These are phyloP conservation scores for Solanum ossicruentum DNA, from an alignment of 257 asterid genomes.

Conservation along the genomic window DNA sequence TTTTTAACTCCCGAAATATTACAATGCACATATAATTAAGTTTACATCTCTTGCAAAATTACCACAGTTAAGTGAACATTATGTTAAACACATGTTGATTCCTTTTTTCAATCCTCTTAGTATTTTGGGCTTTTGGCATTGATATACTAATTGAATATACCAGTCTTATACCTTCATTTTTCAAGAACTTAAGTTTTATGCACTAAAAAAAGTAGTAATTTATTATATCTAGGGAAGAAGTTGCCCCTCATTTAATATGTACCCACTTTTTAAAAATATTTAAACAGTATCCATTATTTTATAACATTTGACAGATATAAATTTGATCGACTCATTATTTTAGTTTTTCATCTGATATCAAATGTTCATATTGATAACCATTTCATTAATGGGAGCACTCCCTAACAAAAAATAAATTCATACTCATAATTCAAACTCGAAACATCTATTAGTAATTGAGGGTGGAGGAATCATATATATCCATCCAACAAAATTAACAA, in stretches of 20 bases:
- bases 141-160: not conserved
- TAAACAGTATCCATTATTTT: no score
- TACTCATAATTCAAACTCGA: not conserved
- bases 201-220: not conserved
- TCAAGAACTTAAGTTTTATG: not conserved
- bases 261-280: no score
- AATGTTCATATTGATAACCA: not conserved
- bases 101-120: not conserved
- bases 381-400: not conserved
- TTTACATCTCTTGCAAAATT: no score
- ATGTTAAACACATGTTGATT: no score
- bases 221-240: no score
- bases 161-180: not conserved
- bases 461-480: not conserved
- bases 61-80: no score
- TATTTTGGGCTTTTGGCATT: not conserved
- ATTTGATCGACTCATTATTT: not conserved
- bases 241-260: no score
- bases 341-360: no score
- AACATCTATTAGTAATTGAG: not conserved
- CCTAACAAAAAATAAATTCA: not conserved
- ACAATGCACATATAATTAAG: no score
- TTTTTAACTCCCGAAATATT: no score
- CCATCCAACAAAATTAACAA: not conserved
- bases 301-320: no score